Evolutionary conservation across 805 yeast species (phyloP), one percentile per base, ranked within the genome.

Genomic region (Candida xiaguanensis): DNA sequence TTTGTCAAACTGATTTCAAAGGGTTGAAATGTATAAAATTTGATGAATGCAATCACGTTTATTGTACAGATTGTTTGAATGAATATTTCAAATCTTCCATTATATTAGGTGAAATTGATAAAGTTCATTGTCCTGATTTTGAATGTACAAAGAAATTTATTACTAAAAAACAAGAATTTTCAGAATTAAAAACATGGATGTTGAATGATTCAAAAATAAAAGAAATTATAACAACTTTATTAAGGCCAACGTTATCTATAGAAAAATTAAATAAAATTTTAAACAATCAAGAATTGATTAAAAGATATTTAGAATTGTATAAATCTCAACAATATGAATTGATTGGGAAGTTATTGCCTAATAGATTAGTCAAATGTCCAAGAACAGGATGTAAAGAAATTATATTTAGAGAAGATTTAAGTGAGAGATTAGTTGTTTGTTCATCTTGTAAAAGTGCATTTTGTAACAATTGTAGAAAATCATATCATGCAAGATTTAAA

Each of bases 401-500:
- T 62, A 67, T 78, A 19, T 63, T 78, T 25, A 58, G 78, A 34
- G 67, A 67, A 15, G 65, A 76, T 44, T 54, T 65, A 12, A 68
- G 67, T 39, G 77, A 74, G 7, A 54, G 67, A 7, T 56, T 80
- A 40, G 64, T 75, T 3, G 63, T 70, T 14, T 80, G 86, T 49
- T 57, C 65, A 0, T 43, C 52, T 3, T 80, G 85, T 51, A 54
- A 58, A 8, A 65, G 70, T 45, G 78, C 80, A 0, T 80, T 78
- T 45, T 80, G 86, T 49, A 64, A 65, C 43, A 65, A 64, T 19
- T 80, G 86, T 53, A 55, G 66, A 5, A 79, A 72, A 45, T 74
- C 83, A 3, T 80, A 82, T 79, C 86, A 80, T 55, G 82, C 83
- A 1, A 60, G 63, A 12, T 63, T 61, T 36, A 71, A 72, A 41